Percentiles rank a stretch among this genome's conserved stretches.
Conservation (phyloP, 768 basidiomycete genomes). For the Hortiboletus campestris region DNA sequence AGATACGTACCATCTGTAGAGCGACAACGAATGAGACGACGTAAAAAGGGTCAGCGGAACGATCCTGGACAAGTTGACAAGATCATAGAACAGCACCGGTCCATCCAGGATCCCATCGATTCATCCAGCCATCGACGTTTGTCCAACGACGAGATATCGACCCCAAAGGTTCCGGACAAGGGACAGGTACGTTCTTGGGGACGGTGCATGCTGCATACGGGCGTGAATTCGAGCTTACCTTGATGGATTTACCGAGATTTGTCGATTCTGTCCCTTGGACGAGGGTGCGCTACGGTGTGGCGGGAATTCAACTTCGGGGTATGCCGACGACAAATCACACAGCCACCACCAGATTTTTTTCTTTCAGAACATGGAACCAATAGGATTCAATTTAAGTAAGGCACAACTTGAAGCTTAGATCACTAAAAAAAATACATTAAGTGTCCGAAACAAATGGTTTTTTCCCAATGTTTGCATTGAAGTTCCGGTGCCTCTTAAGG, state of each 20-base stretch:
- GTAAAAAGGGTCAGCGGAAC: constrained; percentile 16
- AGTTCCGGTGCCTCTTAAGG: no score
- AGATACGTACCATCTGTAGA: constrained; percentile 26
- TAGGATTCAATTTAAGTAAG: no score
- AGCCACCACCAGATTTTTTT: no score
- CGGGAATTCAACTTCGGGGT: constrained; percentile 30
- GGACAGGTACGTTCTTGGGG: constrained; percentile 6
- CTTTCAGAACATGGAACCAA: no score
- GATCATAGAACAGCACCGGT: constrained; percentile 17
- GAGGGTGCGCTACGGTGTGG: constrained; percentile 9
- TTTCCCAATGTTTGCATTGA: no score
- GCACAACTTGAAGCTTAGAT: no score
- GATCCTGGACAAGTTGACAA: constrained; percentile 7
- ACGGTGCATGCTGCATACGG: constrained; percentile 9
- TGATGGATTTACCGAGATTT: constrained; percentile 46
- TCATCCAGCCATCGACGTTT: constrained; percentile 44
- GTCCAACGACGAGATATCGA: constrained; percentile 13
- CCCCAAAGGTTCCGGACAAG: background rate
- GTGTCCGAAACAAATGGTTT: no score
- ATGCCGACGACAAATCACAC: constrained; percentile 17
- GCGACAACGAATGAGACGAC: background rate
- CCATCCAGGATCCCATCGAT: constrained; percentile 36
- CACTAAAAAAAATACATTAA: no score
- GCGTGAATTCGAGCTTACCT: constrained; percentile 52
- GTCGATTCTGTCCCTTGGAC: constrained; percentile 21